These are phyloP conservation scores for Colletotrichum endophyticum DNA, from an alignment of 2,329 filamentous ascomycete genomes.

Conservation along the genomic window DNA sequence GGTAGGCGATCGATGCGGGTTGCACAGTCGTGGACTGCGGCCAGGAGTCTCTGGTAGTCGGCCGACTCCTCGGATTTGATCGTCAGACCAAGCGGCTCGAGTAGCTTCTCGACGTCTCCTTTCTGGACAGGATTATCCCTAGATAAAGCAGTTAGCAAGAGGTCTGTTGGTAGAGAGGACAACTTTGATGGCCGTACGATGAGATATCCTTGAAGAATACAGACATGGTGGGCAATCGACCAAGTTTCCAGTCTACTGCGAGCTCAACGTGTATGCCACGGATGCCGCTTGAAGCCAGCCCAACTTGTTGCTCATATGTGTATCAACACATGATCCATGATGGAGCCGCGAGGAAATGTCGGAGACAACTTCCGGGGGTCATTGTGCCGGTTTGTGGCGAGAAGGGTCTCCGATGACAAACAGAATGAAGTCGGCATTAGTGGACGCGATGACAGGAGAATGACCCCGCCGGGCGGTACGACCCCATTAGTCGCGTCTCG, in stretches of 20 bases:
- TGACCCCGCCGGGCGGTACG: background rate
- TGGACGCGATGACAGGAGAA: background rate
- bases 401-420: slow-evolving; percentile 10
- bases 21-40: slow-evolving; percentile 56
- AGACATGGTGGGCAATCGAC: slow-evolving; percentile 31
- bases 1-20: slow-evolving; percentile 46
- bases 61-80: slow-evolving; percentile 39
- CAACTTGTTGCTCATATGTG: background rate
- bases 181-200: slow-evolving; percentile 25
- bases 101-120: slow-evolving; percentile 40
- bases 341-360: background rate
- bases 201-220: slow-evolving; percentile 44
- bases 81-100: slow-evolving; percentile 39
- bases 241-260: background rate
- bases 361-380: background rate
- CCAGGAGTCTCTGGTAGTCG: slow-evolving; percentile 53
- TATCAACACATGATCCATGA: background rate
- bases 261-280: background rate
- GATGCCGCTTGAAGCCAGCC: background rate
- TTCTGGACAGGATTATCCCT: slow-evolving; percentile 44
- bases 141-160: background rate
- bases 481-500: background rate
- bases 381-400: background rate
- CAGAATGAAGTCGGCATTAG: slow-evolving; percentile 2
- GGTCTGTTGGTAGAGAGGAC: background rate